phyloP scores from a whole-genome alignment of 83 land plant species.

The Thuja plicata region DNA sequence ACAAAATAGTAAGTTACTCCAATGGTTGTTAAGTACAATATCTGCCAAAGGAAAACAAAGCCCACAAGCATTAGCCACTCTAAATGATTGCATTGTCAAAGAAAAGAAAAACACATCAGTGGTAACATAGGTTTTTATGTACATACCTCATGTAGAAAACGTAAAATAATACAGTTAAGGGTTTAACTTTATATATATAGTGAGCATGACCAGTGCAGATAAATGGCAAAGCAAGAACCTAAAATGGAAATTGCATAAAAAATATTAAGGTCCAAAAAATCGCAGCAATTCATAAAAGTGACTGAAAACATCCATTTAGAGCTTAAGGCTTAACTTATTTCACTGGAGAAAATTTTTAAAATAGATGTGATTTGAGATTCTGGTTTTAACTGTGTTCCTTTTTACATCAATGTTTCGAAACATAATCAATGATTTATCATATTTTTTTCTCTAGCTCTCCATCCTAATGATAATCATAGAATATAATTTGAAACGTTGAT shows the following conservation, averaged over 20 bases:
- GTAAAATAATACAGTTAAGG: neutral
- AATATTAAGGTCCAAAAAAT: neutral
- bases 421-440: too few species aligned
- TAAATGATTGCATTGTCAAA: neutral
- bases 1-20: constrained; percentile 66
- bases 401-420: too few species aligned
- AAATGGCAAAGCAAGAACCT: neutral
- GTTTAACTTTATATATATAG: neutral
- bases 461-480: too few species aligned
- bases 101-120: neutral
- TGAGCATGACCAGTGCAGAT: neutral
- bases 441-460: too few species aligned
- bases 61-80: neutral
- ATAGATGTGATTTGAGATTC: too few species aligned
- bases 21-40: constrained; percentile 70
- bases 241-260: neutral
- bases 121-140: neutral
- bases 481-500: too few species aligned
- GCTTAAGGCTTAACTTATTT: neutral
- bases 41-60: constrained; percentile 43
- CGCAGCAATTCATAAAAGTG: neutral
- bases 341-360: neutral
- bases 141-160: neutral
- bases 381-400: too few species aligned
- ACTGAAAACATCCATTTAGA: neutral